phyloP scores from a whole-genome alignment of 73 alveolate genomes.

The Uronychia setigera region DNA sequence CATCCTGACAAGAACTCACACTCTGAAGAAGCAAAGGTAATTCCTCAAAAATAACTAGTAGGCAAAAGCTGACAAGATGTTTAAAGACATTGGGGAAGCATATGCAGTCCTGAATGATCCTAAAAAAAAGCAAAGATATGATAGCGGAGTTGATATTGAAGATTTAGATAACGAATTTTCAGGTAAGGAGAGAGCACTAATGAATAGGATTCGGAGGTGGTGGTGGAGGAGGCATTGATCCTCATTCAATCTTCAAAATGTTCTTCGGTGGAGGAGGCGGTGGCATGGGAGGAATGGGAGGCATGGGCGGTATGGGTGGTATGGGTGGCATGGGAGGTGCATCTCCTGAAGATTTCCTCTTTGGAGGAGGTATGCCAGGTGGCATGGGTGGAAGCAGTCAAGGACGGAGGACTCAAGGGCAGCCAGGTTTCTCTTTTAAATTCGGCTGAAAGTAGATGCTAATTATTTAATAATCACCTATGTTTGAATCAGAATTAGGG shows the following conservation, averaged over 20 bases:
- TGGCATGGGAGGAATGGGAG: constrained; percentile 52
- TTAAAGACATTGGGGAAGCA: constrained; percentile 98
- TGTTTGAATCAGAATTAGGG: no score
- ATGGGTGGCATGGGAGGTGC: constrained; percentile 33
- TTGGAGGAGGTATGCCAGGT: constrained; percentile 12
- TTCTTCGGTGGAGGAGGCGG: constrained; percentile 97
- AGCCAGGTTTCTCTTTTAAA: no score
- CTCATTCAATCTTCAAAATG: constrained; percentile 91
- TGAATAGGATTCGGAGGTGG: constrained; percentile 54
- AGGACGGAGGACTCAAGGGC: no score
- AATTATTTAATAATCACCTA: no score
- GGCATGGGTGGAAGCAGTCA: not conserved
- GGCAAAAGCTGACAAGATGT: constrained; percentile 91
- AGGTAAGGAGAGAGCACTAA: constrained; percentile 12
- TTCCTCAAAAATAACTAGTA: not conserved
- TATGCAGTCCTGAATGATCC: constrained; percentile 95
- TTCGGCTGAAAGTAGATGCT: no score
- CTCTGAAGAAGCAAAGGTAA: constrained; percentile 75
- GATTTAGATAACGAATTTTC: constrained; percentile 71
- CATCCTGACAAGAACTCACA: constrained; percentile 97
- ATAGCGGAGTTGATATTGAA: constrained; percentile 92
- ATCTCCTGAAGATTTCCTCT: not conserved
- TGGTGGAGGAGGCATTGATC: constrained; percentile 88
- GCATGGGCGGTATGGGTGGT: constrained; percentile 33
- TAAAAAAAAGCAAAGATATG: constrained; percentile 88